Evolutionary conservation across 768 basidiomycete genomes (phyloP).

Genomic region (Harrya chromipes): DNA sequence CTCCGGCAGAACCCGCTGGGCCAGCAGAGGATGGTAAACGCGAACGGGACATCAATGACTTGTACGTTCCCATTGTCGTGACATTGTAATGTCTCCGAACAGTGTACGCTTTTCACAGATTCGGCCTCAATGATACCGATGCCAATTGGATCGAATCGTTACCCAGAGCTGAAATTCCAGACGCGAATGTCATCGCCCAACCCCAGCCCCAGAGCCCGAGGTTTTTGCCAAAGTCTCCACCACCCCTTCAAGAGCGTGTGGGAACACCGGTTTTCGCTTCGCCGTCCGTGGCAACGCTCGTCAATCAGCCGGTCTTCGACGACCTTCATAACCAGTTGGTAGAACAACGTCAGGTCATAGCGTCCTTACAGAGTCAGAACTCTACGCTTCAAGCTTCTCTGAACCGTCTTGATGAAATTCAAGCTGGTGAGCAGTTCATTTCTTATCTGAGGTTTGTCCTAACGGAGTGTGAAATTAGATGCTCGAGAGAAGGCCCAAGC

Average conservation of each 20-base stretch:
- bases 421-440: constrained; percentile 25
- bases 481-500: constrained; percentile 8
- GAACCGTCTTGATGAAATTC: constrained; percentile 28
- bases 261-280: constrained; percentile 4
- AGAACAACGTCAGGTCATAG: constrained; percentile 17
- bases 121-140: constrained; percentile 42
- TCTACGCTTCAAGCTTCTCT: constrained; percentile 26
- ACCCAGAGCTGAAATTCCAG: constrained; percentile 39
- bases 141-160: constrained; percentile 62
- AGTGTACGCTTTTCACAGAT: constrained; percentile 33
- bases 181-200: constrained; percentile 33
- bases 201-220: constrained; percentile 25
- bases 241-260: constrained; percentile 11
- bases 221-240: constrained; percentile 15
- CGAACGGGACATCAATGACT: constrained; percentile 51
- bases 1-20: constrained; percentile 37
- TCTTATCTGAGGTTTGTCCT: neutral
- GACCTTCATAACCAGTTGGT: constrained; percentile 15
- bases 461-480: constrained; percentile 12
- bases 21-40: constrained; percentile 39
- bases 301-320: constrained; percentile 5
- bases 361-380: constrained; percentile 28
- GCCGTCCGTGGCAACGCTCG: neutral
- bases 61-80: constrained; percentile 46
- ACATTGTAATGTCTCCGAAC: neutral